Conservation (phyloP, 148 eudicot species). For the Hydrangea macrophylla region DNA sequence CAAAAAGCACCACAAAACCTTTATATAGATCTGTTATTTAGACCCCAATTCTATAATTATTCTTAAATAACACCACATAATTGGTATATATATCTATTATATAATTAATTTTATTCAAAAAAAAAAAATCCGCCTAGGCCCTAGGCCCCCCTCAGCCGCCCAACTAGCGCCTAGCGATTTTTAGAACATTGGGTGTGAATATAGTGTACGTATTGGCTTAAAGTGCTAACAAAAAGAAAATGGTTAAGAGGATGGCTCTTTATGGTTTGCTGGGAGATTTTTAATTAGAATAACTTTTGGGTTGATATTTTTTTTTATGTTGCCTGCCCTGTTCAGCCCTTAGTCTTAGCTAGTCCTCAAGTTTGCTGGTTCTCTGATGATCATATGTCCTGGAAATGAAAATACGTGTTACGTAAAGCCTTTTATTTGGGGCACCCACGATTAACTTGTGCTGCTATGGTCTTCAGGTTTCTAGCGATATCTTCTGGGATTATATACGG, state of each 20-base stretch:
- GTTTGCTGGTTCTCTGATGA: neutral
- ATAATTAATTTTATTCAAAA: no score
- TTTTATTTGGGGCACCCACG: neutral
- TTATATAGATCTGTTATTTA: no score
- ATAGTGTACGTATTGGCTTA: neutral
- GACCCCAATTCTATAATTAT: no score
- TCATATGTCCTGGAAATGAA: neutral
- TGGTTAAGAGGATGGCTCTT: no score
- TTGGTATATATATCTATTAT: no score
- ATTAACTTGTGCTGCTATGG: neutral
- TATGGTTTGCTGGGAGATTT: neutral
- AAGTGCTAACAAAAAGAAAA: neutral
- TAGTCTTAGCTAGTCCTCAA: neutral
- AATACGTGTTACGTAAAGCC: neutral
- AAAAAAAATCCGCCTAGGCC: no score
- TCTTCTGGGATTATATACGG: slow-evolving; percentile 67
- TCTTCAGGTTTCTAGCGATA: slow-evolving; percentile 51
- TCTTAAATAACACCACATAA: no score
- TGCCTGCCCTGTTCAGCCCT: neutral
- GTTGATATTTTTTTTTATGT: neutral
- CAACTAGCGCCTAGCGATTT: no score
- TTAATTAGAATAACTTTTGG: neutral
- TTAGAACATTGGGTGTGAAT: no score
- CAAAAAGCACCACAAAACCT: no score
- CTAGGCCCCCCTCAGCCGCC: no score